Evolutionary conservation across 1,284 basidiomycete genomes (phyloP), one percentile per base, ranked within the genome.

Genomic region (Ceratobasidium sp.): DNA sequence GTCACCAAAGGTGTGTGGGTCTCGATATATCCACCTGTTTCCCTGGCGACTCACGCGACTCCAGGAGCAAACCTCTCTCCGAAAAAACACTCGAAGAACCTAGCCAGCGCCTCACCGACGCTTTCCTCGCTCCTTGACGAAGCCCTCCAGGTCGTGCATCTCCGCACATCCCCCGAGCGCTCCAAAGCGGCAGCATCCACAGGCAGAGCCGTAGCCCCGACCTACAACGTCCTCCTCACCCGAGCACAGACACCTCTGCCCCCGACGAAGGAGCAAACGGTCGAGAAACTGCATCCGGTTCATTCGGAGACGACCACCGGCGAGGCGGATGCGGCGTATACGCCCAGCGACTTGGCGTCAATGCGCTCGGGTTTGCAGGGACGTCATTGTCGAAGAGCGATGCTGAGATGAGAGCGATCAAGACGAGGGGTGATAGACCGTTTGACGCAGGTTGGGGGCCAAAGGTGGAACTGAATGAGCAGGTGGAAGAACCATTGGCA

Each of bases 201-300:
- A 1, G 36, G 48, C 18, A n/a, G 28, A 49, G 49, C 46, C 30
- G 36, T 54, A 23, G 82, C 83, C 48, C 88, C 87, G 1, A 91
- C 91, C 33, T 95, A 93, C 84, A 96, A 96, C 78, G 85, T 92
- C 75, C 81, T 95, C 72, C 83, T 96, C 76, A 95, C 93, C 90
- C 66, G 87, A 92, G 75, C 93, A 96, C 80, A 83, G 96, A 75
- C 88, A 95, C 79, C 74, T 95, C 72, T 88, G 95, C 77, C 94
- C 94, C 25, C 87, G 94, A 53, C 83, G 66, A 80, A 81, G 90
- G 80, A 79, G 18, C 83, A 88, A 78, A 81, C 80, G 90, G 25
- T 30, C 18, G 61, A 61, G 9, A 58, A 53, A 36, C 25, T 66
- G 18, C 61, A 56, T 14, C 61, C 72, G 30, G 18, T 49, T 2